Conservation (phyloP, 768 basidiomycete genomes). For the Lactifluus subvellereus region DNA sequence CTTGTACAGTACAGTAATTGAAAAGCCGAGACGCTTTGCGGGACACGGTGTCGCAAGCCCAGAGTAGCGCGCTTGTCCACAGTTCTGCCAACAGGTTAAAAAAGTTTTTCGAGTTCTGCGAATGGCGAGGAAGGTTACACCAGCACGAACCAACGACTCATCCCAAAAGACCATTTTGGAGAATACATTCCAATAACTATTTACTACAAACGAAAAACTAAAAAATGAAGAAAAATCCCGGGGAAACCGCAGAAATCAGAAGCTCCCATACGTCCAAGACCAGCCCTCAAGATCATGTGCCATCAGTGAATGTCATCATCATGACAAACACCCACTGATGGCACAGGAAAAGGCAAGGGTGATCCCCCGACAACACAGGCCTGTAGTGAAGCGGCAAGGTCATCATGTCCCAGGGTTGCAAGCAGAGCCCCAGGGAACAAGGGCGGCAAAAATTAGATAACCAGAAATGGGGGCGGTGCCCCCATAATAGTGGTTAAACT, state of each 20-base stretch:
- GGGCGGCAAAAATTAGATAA: slow-evolving; percentile 33
- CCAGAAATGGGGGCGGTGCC: slow-evolving; percentile 33
- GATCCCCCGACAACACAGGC: slow-evolving; percentile 22
- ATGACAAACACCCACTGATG: background rate
- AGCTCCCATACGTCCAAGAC: background rate
- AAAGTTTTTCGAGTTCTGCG: no score
- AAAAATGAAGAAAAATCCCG: background rate
- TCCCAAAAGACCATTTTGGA: no score
- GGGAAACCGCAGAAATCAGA: background rate
- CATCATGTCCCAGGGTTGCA: slow-evolving; percentile 21
- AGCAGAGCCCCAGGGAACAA: slow-evolving; percentile 26
- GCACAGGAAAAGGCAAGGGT: background rate
- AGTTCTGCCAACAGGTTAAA: no score
- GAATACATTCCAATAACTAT: no score
- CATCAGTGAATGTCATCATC: background rate
- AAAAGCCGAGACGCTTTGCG: no score
- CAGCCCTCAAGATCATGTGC: background rate
- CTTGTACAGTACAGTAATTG: no score
- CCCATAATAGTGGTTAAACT: slow-evolving; percentile 50
- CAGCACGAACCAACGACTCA: no score
- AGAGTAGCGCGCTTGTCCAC: no score
- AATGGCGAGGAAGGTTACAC: no score
- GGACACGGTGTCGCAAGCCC: no score
- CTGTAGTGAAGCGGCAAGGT: slow-evolving; percentile 25
- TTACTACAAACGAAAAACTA: no score